Conservation (phyloP, 78 protist genomes). For the Isochrysis galbana region DNA sequence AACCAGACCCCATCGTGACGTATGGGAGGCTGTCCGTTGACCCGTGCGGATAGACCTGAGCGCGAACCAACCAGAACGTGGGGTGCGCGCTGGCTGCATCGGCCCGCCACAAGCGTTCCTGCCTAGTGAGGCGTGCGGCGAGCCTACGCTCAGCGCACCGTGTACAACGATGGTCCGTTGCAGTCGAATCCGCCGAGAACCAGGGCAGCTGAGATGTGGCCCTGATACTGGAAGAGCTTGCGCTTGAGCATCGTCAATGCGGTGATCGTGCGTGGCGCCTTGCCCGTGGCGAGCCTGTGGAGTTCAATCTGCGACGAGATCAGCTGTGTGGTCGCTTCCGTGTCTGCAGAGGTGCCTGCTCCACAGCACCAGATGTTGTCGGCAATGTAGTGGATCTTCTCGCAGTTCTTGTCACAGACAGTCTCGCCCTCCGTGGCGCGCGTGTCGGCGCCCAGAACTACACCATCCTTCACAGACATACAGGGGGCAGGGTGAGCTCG, state of each 20-base stretch:
- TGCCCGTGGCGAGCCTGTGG: conserved; percentile 78
- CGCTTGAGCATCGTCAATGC: conserved; percentile 90
- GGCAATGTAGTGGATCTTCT: conserved; percentile 98
- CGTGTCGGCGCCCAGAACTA: conserved; percentile 98
- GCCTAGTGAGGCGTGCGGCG: no score
- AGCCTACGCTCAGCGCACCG: no score
- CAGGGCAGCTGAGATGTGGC: conserved; percentile 95
- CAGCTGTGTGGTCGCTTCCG: conserved; percentile 72
- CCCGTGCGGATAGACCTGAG: conserved; percentile 98
- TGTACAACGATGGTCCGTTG: conserved; percentile 86
- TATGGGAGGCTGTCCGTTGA: conserved; percentile 88
- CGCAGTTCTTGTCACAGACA: conserved; percentile 98
- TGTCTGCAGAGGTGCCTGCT: conserved; percentile 99
- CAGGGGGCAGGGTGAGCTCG: neutral
- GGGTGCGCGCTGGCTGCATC: no score
- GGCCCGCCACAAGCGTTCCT: no score
- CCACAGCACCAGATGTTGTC: conserved; percentile 98
- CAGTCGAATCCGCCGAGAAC: conserved; percentile 97
- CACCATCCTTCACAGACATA: conserved; percentile 74
- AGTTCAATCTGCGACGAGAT: conserved; percentile 68
- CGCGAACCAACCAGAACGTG: no score
- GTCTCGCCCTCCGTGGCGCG: conserved; percentile 96
- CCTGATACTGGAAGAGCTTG: conserved; percentile 85
- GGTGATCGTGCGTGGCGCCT: conserved; percentile 83
- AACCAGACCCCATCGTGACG: conserved; percentile 95